A percentile compares a stretch with the other conserved stretches of the same genome.
phyloP scores from a whole-genome alignment of 2,329 filamentous ascomycete genomes.

The Fusarium tanahbumbuense region DNA sequence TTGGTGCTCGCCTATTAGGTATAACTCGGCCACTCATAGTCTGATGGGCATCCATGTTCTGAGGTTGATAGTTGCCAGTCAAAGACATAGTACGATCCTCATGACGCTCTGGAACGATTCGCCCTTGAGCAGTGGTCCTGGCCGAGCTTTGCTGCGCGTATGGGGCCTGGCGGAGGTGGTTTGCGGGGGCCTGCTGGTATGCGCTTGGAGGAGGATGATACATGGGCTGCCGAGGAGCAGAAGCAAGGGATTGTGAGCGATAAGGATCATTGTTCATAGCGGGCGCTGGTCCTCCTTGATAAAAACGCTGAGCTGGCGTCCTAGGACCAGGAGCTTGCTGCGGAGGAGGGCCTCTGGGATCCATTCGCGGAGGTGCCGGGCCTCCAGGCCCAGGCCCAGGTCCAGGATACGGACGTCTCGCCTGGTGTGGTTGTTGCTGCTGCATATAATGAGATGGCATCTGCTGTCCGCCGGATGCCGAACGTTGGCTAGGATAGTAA shows the following conservation, averaged over 20 bases:
- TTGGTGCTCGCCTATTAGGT: conserved; percentile 71
- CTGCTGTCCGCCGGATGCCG: conserved; percentile 62
- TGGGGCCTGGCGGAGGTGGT: conserved; percentile 81
- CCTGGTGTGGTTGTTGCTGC: conserved; percentile 58
- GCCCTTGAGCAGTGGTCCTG: conserved; percentile 88
- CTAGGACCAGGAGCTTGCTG: conserved; percentile 54
- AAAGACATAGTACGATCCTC: conserved; percentile 97
- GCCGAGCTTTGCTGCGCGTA: conserved; percentile 74
- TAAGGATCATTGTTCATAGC: conserved; percentile 87
- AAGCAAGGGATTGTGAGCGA: conserved; percentile 92
- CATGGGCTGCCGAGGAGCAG: conserved; percentile 76
- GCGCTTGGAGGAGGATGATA: conserved; percentile 73
- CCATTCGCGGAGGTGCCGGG: conserved; percentile 72
- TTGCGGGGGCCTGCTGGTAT: conserved; percentile 74
- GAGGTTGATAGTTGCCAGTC: conserved; percentile 76
- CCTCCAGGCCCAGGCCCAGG: conserved; percentile 55
- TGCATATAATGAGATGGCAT: conserved; percentile 60
- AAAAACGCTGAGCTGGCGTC: conserved; percentile 67
- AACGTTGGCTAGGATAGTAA: conserved; percentile 66
- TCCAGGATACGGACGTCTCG: conserved; percentile 59
- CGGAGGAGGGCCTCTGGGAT: conserved; percentile 65
- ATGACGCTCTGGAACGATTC: conserved; percentile 89
- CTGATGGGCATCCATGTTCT: conserved; percentile 84
- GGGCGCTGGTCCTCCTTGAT: conserved; percentile 66
- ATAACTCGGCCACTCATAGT: conserved; percentile 95